Conservation (phyloP, 768 basidiomycete species). For the Suillus americanus region DNA sequence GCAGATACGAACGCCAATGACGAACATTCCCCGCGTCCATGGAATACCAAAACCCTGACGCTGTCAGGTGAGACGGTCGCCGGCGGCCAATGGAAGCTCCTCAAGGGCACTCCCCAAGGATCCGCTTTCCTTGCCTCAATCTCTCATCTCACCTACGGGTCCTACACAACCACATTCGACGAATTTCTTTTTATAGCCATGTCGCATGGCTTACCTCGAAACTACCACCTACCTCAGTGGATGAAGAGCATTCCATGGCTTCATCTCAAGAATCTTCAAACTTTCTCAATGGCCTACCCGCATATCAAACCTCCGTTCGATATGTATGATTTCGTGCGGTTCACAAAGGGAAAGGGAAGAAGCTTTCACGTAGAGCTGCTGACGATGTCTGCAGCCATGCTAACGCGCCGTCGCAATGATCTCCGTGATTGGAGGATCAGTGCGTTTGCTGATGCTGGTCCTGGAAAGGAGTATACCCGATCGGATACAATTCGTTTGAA, state of each 20-base stretch:
- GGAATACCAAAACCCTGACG: constrained; percentile 19
- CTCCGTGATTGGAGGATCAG: not conserved
- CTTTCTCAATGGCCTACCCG: not conserved
- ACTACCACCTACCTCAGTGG: not conserved
- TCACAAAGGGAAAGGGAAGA: not conserved
- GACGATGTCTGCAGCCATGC: not conserved
- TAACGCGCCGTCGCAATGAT: not conserved
- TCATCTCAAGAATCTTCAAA: not conserved
- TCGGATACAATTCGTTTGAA: not conserved
- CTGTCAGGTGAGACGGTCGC: constrained; percentile 25
- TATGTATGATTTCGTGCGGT: not conserved
- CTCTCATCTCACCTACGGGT: constrained; percentile 14
- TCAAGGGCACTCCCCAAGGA: constrained; percentile 33
- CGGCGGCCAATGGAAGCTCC: not conserved
- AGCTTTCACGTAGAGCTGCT: not conserved
- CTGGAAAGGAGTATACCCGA: not conserved
- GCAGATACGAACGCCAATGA: not conserved
- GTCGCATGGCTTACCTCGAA: not conserved
- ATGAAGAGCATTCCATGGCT: not conserved
- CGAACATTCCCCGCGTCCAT: constrained; percentile 27
- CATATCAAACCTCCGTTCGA: not conserved
- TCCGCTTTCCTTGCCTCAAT: constrained; percentile 33
- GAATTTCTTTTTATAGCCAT: not conserved
- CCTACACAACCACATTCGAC: not conserved
- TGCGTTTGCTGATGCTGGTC: not conserved